Evolutionary conservation across 1,284 basidiomycete species (phyloP).

Genomic region (Puccinia hordei): DNA sequence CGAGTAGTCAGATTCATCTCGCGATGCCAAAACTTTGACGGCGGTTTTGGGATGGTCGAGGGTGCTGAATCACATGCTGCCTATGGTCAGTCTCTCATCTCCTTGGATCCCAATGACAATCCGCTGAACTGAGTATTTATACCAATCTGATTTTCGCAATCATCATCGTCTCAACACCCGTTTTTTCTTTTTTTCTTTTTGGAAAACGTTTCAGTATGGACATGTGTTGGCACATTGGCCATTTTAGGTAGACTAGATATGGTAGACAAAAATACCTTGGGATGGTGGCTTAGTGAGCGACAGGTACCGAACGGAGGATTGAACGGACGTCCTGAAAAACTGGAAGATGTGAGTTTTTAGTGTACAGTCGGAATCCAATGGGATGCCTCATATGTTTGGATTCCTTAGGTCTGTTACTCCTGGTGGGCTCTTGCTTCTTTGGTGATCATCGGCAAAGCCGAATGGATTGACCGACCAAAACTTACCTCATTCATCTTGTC

Average conservation of each 20-base stretch:
- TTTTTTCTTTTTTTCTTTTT: not conserved
- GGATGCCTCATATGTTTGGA: not conserved
- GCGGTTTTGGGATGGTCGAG: conserved; percentile 79
- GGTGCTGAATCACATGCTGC: conserved; percentile 91
- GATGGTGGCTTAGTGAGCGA: conserved; percentile 89
- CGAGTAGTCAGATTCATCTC: conserved; percentile 65
- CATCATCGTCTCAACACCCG: too few relatives aligned
- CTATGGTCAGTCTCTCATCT: conserved; percentile 67
- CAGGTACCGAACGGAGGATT: conserved; percentile 90
- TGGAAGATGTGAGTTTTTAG: conserved; percentile 70
- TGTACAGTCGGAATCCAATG: not conserved
- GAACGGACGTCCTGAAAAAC: conserved; percentile 93
- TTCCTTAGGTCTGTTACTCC: conserved; percentile 77
- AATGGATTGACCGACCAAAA: conserved; percentile 89
- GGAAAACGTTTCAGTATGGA: conserved; percentile 69
- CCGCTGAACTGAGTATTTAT: not conserved
- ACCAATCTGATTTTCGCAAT: conserved; percentile 1
- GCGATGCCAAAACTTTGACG: conserved; percentile 87
- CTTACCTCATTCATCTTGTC: conserved; percentile 78
- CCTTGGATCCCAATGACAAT: too few relatives aligned
- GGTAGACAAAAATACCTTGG: conserved; percentile 74
- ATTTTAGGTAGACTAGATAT: conserved; percentile 78
- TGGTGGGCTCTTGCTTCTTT: conserved; percentile 93
- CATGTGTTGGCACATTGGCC: conserved; percentile 81
- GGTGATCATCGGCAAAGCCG: conserved; percentile 77